A percentile compares a stretch with the other conserved stretches of the same genome.
phyloP scores from a whole-genome alignment of 148 eudicot genomes.

The Rhododendron simsii region DNA sequence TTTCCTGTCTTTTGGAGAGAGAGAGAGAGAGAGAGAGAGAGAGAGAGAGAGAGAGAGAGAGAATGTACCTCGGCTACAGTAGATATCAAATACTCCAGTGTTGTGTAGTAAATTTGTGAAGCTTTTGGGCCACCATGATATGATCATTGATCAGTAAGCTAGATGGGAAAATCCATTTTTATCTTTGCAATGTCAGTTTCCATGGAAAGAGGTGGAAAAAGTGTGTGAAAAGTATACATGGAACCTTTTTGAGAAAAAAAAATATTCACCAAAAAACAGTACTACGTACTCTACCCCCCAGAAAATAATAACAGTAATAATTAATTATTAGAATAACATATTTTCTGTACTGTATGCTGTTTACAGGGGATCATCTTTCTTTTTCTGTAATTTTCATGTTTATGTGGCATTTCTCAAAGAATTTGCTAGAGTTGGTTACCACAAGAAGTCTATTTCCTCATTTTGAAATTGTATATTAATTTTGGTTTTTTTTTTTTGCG shows the following conservation, averaged over 20 bases:
- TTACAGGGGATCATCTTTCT: too few species aligned
- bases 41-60: background rate
- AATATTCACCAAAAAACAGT: too few species aligned
- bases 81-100: too few species aligned
- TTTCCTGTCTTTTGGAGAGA: background rate
- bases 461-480: background rate
- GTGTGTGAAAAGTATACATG: conserved; percentile 6
- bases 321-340: too few species aligned
- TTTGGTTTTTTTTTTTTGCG: background rate
- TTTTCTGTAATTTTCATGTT: too few species aligned
- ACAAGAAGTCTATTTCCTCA: background rate
- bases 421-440: background rate
- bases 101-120: background rate
- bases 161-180: conserved; percentile 14
- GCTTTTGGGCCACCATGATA: conserved; percentile 10
- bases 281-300: background rate
- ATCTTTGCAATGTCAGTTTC: conserved; percentile 16
- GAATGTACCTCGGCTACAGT: background rate
- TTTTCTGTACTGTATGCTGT: background rate
- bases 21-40: background rate
- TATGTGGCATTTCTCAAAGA: too few species aligned
- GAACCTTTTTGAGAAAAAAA: background rate
- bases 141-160: conserved; percentile 21
- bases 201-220: conserved; percentile 7
- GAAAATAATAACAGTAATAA: too few species aligned